Evolutionary conservation across 2,329 filamentous ascomycete genomes (phyloP).

Genomic region (Pseudonectria foliicola): DNA sequence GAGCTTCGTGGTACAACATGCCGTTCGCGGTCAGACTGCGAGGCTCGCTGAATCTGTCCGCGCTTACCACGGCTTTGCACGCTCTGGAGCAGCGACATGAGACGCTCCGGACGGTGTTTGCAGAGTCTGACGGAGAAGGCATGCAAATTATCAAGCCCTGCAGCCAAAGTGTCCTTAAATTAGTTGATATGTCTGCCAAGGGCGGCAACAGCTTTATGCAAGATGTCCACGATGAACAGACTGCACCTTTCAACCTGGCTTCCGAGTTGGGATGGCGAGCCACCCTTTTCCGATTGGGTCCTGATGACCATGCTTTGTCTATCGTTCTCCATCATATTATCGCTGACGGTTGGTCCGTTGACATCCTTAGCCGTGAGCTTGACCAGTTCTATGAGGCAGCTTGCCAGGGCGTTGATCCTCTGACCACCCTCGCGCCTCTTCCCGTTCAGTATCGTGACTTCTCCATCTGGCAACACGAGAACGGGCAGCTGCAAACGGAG

Average conservation of each 20-base stretch:
- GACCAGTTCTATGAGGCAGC: constrained; percentile 11
- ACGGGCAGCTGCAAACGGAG: constrained; percentile 2
- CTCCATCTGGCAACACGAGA: constrained; percentile 16
- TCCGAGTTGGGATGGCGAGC: constrained; percentile 17
- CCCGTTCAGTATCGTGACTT: constrained; percentile 22
- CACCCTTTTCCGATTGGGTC: constrained; percentile 4
- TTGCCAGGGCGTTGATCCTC: not conserved
- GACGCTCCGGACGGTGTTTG: constrained; percentile 5
- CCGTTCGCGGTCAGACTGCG: constrained; percentile 2
- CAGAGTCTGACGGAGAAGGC: not conserved
- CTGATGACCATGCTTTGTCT: constrained; percentile 15
- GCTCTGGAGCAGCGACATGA: constrained; percentile 7
- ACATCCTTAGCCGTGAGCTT: constrained; percentile 16
- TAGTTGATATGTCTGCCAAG: not conserved
- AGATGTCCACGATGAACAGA: constrained; percentile 8
- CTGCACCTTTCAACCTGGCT: constrained; percentile 16
- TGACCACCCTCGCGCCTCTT: constrained; percentile 4
- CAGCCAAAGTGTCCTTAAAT: not conserved
- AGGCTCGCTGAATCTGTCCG: constrained; percentile 1
- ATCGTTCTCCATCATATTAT: constrained; percentile 24
- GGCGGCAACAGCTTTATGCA: no score
- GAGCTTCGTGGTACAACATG: constrained; percentile 3
- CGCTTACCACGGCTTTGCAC: not conserved
- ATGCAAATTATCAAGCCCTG: constrained; percentile 1
- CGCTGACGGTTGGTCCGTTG: constrained; percentile 23